A percentile compares a stretch with the other conserved stretches of the same genome.
Conservation (phyloP, 2,329 filamentous ascomycete species). For the Fusarium sp. region DNA sequence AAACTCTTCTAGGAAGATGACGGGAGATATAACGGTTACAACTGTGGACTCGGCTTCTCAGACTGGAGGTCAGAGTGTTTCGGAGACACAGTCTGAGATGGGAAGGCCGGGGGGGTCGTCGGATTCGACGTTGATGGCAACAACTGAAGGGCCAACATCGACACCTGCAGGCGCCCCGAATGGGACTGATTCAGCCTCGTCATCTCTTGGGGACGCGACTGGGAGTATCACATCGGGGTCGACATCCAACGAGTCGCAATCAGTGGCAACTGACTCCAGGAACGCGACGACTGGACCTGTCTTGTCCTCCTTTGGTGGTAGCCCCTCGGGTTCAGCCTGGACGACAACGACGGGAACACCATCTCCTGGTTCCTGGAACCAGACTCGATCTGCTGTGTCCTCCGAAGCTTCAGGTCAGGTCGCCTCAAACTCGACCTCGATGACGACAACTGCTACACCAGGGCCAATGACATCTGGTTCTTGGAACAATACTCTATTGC, state of each 20-base stretch:
- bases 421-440: background rate
- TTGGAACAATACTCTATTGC: background rate
- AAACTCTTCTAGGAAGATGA: background rate
- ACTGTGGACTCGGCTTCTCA: slow-evolving; percentile 3
- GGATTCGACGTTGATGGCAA: background rate
- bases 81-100: slow-evolving; percentile 2
- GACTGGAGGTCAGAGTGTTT: background rate
- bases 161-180: background rate
- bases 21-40: background rate
- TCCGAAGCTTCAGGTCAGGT: background rate
- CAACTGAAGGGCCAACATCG: background rate
- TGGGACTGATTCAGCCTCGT: background rate
- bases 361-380: background rate
- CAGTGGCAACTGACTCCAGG: background rate
- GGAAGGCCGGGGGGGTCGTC: slow-evolving; percentile 18
- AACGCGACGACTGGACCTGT: background rate
- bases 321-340: background rate
- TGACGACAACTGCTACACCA: background rate
- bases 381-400: background rate
- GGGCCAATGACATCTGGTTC: background rate
- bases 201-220: background rate
- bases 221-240: background rate
- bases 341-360: background rate
- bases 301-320: background rate
- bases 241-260: background rate